phyloP scores from a whole-genome alignment of 2,329 filamentous ascomycete genomes.

The Alternaria hordeiaustralica region DNA sequence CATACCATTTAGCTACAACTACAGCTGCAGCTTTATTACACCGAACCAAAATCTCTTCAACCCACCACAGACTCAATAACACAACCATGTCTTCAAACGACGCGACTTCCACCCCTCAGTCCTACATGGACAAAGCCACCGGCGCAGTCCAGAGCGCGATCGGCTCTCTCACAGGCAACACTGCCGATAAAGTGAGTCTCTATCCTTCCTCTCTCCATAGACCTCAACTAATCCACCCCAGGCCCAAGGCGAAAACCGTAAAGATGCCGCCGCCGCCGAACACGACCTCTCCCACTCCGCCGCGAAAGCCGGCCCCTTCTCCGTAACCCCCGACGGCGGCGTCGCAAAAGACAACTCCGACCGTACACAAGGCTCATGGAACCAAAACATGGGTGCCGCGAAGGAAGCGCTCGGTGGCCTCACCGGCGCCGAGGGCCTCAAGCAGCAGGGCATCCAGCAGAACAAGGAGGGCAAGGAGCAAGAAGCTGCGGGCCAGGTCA shows the following conservation, averaged over 20 bases:
- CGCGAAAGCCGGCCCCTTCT: conserved; percentile 74
- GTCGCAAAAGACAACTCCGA: conserved; percentile 74
- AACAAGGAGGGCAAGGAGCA: conserved; percentile 80
- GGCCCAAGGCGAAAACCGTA: conserved; percentile 67
- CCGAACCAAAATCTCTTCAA: background rate
- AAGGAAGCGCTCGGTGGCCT: conserved; percentile 83
- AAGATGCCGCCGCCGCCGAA: conserved; percentile 70
- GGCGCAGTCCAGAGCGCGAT: conserved; percentile 75
- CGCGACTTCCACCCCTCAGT: conserved; percentile 77
- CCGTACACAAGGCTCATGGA: conserved; percentile 76
- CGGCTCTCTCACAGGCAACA: conserved; percentile 75
- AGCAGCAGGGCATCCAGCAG: conserved; percentile 76
- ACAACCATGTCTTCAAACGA: conserved; percentile 57
- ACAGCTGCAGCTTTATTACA: background rate
- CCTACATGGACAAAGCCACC: conserved; percentile 67
- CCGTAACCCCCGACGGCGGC: conserved; percentile 72
- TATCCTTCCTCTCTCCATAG: conserved; percentile 4
- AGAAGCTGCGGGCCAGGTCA: conserved; percentile 82
- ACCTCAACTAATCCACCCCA: conserved; percentile 40
- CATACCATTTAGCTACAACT: background rate
- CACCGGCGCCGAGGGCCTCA: conserved; percentile 76
- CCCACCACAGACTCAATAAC: conserved; percentile 3
- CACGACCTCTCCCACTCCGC: conserved; percentile 77
- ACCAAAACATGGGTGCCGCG: conserved; percentile 85
- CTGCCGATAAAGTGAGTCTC: conserved; percentile 64